A percentile compares a stretch with the other conserved stretches of the same genome.
Conservation (phyloP, 306 rosid species). For the Lathyrus aphaca region DNA sequence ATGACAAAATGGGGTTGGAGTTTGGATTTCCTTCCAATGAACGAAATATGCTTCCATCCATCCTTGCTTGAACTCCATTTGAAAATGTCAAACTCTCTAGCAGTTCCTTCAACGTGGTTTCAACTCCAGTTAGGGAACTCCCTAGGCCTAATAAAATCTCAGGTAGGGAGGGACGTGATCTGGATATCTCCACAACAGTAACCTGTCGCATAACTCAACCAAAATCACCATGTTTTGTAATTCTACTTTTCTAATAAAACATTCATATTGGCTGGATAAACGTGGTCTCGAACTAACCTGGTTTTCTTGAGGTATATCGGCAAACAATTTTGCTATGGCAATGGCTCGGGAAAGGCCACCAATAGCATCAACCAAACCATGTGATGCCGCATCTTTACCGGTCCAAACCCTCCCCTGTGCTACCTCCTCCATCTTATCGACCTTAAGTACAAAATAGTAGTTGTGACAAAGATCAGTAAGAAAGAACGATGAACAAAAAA, state of each 20-base stretch:
- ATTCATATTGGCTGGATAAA: conserved; percentile 26
- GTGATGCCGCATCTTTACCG: conserved; percentile 79
- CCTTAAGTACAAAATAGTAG: conserved; percentile 55
- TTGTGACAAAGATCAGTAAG: conserved; percentile 23
- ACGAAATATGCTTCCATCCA: conserved; percentile 83
- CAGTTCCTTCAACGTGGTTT: conserved; percentile 62
- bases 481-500: conserved; percentile 7
- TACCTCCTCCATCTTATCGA: conserved; percentile 84
- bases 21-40: conserved; percentile 65
- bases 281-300: conserved; percentile 49
- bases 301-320: conserved; percentile 81
- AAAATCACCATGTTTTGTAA: conserved; percentile 29
- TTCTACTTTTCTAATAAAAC: conserved; percentile 21
- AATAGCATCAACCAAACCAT: conserved; percentile 85
- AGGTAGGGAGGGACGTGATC: conserved; percentile 68
- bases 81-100: conserved; percentile 60
- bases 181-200: conserved; percentile 77
- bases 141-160: conserved; percentile 68
- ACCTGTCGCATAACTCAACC: conserved; percentile 58
- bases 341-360: conserved; percentile 94
- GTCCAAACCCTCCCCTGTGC: conserved; percentile 98
- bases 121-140: conserved; percentile 62
- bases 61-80: conserved; percentile 87
- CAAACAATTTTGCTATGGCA: conserved; percentile 88
- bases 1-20: conserved; percentile 59